Base-by-base conservation (phyloP, 2,329 filamentous ascomycete species). In the Escovopsis sp. region DNA sequence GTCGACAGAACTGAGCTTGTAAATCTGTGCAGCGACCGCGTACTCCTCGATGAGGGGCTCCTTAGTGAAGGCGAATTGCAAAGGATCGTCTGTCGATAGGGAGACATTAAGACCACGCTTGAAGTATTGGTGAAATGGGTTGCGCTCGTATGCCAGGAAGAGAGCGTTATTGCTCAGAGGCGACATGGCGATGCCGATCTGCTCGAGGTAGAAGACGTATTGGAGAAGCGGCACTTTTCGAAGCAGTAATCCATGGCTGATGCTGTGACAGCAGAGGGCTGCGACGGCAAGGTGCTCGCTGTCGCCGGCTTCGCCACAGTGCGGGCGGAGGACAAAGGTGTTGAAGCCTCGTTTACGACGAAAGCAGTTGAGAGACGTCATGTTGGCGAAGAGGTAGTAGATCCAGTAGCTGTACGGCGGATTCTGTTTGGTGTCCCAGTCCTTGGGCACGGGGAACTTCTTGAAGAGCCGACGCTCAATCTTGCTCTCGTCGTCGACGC, bases 181-280 rank as follows among this genome's bases (percentile, higher is more conserved):
- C n/a, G 88, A 96, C 90, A 98, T 98, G 41, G 90, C 90, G 43
- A 98, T 90, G 39, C 90, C 90, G 42, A 98, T 94, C 53, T 96
- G 88, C 52, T 98, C 87, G 15, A 98, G 73, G 50, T 98, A 98
- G 62, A 94, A 98, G 34, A 96, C 76, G 57, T 98, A 98, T 57
- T 98, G 90, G 37, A 98, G 62, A 40, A 98, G 62, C 2, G 90
- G 90, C 3, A 96, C 87, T 54, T 98, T 98, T 42, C 90, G 79
- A 27, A 98, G 70, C 36, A 94, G 63, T 36, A 98, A 71, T 15
- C 90, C 90, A 52, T 98, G 90, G 49, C 85, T 94, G 58, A 98
- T 98, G 53, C 88, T 94, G 58, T 96, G 87, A 48, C 85, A 90
- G 62, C 86, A 94, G 15, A 96, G 66, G 17, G 88, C 76, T 4